phyloP scores from a whole-genome alignment of 1,284 basidiomycete species.

The Vanrija humicola region DNA sequence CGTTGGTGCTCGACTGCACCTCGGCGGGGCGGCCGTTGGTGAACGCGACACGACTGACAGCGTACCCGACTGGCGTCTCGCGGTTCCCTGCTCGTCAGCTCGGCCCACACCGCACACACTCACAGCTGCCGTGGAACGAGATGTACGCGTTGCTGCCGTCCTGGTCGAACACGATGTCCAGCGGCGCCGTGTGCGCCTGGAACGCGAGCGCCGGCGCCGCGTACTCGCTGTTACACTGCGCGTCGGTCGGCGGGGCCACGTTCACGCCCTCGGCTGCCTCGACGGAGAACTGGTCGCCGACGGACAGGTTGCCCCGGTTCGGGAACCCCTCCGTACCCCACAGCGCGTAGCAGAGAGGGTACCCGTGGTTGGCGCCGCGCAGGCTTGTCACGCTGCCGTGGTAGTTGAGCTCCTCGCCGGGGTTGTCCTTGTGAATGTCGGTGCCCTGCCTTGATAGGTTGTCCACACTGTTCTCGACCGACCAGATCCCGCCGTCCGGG shows the following conservation, averaged over 20 bases:
- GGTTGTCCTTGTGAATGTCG: slow-evolving; percentile 14
- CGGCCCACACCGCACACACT: background rate
- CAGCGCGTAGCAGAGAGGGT: slow-evolving; percentile 10
- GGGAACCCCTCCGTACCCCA: slow-evolving; percentile 8
- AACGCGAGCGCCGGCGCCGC: slow-evolving; percentile 3
- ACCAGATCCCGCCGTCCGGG: slow-evolving; percentile 4
- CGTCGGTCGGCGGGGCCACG: background rate
- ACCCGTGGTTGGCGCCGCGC: slow-evolving; percentile 7
- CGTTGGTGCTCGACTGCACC: background rate
- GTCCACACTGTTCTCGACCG: slow-evolving; percentile 15
- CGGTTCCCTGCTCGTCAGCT: slow-evolving; percentile 11
- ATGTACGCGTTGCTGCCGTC: slow-evolving; percentile 5
- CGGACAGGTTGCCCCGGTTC: background rate
- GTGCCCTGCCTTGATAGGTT: background rate
- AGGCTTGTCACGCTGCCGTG: slow-evolving; percentile 1
- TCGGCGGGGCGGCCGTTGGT: slow-evolving; percentile 1
- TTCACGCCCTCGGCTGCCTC: background rate
- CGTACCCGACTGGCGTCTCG: slow-evolving; percentile 6
- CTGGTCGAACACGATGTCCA: slow-evolving; percentile 11
- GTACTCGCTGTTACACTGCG: slow-evolving; percentile 3
- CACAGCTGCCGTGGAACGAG: slow-evolving; percentile 14
- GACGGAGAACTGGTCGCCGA: slow-evolving; percentile 4
- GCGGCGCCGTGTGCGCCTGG: slow-evolving; percentile 13
- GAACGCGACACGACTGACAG: background rate
- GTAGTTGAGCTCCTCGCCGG: slow-evolving; percentile 15